Evolutionary conservation across 495 filamentous ascomycete species (phyloP).

Genomic region (Neurospora sp.): DNA sequence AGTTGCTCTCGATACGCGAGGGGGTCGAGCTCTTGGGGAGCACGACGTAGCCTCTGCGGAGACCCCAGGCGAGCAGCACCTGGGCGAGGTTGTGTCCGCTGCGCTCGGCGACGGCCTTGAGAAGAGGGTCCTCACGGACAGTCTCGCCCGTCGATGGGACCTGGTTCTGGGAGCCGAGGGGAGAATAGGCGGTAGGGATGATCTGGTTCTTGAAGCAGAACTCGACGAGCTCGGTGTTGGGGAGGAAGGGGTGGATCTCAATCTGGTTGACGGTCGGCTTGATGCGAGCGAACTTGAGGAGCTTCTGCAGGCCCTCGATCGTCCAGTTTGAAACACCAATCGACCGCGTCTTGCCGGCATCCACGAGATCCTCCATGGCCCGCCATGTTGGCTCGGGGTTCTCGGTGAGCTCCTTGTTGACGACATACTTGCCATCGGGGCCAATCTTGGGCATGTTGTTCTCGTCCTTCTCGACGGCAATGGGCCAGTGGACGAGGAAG

Average conservation of each 20-base stretch:
- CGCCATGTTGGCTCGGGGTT: conserved; percentile 50
- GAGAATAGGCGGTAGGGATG: conserved; percentile 59
- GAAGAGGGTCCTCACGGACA: conserved; percentile 27
- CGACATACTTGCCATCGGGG: conserved; percentile 43
- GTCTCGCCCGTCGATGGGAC: conserved; percentile 36
- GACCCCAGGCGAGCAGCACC: conserved; percentile 39
- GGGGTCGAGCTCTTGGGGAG: conserved; percentile 52
- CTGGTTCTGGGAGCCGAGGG: conserved; percentile 52
- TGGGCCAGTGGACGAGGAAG: conserved; percentile 64
- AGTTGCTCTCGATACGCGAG: conserved; percentile 50
- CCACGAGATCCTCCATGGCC: conserved; percentile 36
- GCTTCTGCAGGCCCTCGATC: conserved; percentile 27
- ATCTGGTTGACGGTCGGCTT: conserved; percentile 40
- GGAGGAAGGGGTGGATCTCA: conserved; percentile 43
- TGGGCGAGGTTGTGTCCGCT: conserved; percentile 33
- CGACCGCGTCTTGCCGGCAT: conserved; percentile 25
- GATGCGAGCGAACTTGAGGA: conserved; percentile 32
- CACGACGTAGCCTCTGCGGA: conserved; percentile 33
- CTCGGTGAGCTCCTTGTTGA: conserved; percentile 30
- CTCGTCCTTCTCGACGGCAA: conserved; percentile 46
- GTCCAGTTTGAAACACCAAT: conserved; percentile 46
- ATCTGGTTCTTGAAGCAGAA: conserved; percentile 50
- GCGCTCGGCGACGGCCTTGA: conserved; percentile 31
- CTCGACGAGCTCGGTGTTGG: conserved; percentile 42
- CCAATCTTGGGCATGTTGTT: conserved; percentile 44